Evolutionary conservation across 2,329 filamentous ascomycete genomes (phyloP).

Genomic region (Phaeosphaeriaceae sp.): DNA sequence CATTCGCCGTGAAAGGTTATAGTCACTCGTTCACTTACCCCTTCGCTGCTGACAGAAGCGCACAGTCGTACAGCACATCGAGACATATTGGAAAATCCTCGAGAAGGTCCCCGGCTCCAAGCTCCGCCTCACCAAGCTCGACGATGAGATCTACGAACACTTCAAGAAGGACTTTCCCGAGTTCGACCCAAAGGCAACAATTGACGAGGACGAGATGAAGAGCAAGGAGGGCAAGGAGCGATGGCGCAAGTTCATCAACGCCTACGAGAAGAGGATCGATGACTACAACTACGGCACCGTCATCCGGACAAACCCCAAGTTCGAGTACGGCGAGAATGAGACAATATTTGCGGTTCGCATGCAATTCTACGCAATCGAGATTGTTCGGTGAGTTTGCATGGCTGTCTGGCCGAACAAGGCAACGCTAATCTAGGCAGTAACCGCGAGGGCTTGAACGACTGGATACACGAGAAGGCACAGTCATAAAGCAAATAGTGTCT

Average conservation of each 20-base stretch:
- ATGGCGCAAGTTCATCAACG: constrained; percentile 94
- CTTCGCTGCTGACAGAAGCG: constrained; percentile 22
- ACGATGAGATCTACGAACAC: constrained; percentile 93
- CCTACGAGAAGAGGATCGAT: constrained; percentile 92
- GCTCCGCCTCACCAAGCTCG: constrained; percentile 88
- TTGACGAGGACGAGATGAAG: constrained; percentile 97
- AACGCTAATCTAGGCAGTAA: constrained; percentile 63
- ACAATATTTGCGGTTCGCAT: constrained; percentile 89
- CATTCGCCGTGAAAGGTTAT: constrained; percentile 95
- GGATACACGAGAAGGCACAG: constrained; percentile 88
- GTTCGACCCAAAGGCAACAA: constrained; percentile 79
- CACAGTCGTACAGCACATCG: constrained; percentile 87
- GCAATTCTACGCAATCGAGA: constrained; percentile 85
- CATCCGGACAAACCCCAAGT: constrained; percentile 77
- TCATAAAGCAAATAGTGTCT: constrained; percentile 27
- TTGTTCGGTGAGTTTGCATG: constrained; percentile 64
- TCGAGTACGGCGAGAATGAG: constrained; percentile 84
- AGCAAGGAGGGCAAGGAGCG: constrained; percentile 92
- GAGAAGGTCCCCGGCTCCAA: constrained; percentile 88
- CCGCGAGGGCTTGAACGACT: constrained; percentile 88
- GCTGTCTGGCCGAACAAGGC: not conserved
- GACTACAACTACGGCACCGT: constrained; percentile 99
- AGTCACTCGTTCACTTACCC: not conserved
- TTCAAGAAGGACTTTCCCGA: constrained; percentile 90
- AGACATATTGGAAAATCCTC: constrained; percentile 96